Evolutionary conservation across 371 early-diverging fungal genomes (phyloP), one percentile per base, ranked within the genome.

Genomic region (Nematocida sp.): DNA sequence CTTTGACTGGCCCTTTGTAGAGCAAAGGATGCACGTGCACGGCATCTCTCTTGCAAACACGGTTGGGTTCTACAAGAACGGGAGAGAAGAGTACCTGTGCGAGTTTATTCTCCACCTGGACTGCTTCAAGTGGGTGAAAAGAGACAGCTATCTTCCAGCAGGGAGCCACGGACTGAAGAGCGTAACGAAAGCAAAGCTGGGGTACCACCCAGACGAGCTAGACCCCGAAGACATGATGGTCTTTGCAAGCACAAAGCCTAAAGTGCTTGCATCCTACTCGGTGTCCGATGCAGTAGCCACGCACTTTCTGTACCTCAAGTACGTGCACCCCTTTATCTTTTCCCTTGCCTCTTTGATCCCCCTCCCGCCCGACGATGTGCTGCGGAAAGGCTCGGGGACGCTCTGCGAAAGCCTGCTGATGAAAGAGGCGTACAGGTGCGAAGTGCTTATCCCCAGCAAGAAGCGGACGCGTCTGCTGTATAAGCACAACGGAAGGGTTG

Each of bases 251-350:
- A 93, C 94, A 78, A 85, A 90, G 46, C 98, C 98, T 2, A 93
- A 95, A 78, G 87, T 85, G n/a, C 84, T 99, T 52, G 94, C 97
- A 8, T 91, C 93, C 60, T 97, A 97, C 81, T 96, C 96, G 17
- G 99, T 97, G 29, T 96, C 97, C 55, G 99, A 99, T 86, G 96
- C 97, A 2, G 95, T 99, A 1, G 97, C 97, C 0, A 96, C 97
- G 0, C 97, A 96, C 82, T 94, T 94, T 76, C 85, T 99, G 1
- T 97, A 95, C 81, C 92, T 94, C 90, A 96, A 97, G 85, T 96
- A 96, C 81, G 96, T 99, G 8, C 91, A 96, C 83, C 93, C 96
- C 5, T 97, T 97, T 79, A 93, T 95, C 52, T 99, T 96, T 80
- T 97, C 98, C 3, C 86, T 99, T 3, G 94, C 95, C 83, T 95